Percentiles rank a stretch among this genome's conserved stretches.
phyloP scores from a whole-genome alignment of 345 rosid genomes.

The Hirschfeldia incana region DNA sequence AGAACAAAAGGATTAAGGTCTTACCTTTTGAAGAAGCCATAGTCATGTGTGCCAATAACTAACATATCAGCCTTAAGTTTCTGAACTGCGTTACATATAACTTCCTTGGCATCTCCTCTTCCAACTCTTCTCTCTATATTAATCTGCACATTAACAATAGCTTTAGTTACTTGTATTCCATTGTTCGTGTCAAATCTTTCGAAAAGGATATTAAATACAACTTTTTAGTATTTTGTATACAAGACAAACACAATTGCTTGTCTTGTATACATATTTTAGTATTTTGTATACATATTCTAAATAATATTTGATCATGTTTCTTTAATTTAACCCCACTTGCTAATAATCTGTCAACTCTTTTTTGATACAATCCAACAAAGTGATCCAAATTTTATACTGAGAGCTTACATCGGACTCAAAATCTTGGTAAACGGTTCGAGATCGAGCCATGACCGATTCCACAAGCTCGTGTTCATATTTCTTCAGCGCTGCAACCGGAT shows the following conservation, averaged over 20 bases:
- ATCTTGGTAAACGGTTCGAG: slow-evolving; percentile 57
- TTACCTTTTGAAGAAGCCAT: slow-evolving; percentile 90
- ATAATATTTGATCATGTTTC: neutral
- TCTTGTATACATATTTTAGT: neutral
- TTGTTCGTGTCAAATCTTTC: neutral
- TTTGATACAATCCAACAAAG: neutral
- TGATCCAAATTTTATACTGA: neutral
- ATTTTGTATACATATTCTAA: neutral
- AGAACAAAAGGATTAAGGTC: neutral
- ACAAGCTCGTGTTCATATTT: slow-evolving; percentile 56
- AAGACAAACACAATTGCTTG: neutral
- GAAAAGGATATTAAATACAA: neutral
- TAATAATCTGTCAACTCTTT: neutral
- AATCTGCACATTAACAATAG: slow-evolving; percentile 39
- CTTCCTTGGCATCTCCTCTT: slow-evolving; percentile 85
- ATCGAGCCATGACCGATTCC: slow-evolving; percentile 71
- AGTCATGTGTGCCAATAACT: slow-evolving; percentile 96
- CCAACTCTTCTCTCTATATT: slow-evolving; percentile 59
- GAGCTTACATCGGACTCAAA: slow-evolving; percentile 26
- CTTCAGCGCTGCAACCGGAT: slow-evolving; percentile 50
- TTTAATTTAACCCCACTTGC: neutral
- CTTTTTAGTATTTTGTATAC: neutral
- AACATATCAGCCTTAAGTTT: slow-evolving; percentile 71
- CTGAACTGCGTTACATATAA: slow-evolving; percentile 67
- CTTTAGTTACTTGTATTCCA: neutral